phyloP scores from a whole-genome alignment of 495 filamentous ascomycete species.

The Daldinia loculata region DNA sequence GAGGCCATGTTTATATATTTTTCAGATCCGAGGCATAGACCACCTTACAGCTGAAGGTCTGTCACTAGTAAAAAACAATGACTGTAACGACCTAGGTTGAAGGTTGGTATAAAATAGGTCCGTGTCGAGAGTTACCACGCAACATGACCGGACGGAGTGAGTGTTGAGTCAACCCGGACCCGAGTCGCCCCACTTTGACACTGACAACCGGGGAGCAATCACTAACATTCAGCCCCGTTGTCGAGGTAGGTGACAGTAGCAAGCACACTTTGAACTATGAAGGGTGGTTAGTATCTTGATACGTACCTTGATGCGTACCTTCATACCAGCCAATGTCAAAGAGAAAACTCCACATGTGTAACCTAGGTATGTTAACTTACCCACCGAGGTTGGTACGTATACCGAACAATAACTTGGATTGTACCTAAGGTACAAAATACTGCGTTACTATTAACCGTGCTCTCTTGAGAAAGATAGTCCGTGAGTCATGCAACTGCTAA shows the following conservation, averaged over 20 bases:
- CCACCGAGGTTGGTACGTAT: neutral
- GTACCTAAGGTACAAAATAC: neutral
- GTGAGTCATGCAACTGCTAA: neutral
- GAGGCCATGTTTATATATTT: neutral
- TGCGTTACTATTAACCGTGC: neutral
- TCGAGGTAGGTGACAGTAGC: neutral
- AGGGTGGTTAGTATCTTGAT: neutral
- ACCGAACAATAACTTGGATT: neutral
- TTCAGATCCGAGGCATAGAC: neutral
- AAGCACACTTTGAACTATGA: neutral
- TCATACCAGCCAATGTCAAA: neutral
- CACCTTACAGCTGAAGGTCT: neutral
- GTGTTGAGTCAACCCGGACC: neutral
- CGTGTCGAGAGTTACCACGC: neutral
- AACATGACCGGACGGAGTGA: neutral
- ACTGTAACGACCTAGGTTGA: neutral
- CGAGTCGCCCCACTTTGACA: neutral
- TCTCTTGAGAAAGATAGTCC: neutral
- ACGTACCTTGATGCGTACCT: neutral
- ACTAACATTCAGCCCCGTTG: neutral
- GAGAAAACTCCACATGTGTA: neutral
- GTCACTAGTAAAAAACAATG: neutral
- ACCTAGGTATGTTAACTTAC: too few relatives aligned
- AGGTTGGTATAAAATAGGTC: neutral
- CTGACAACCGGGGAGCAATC: neutral